Percentiles rank a stretch among this genome's conserved stretches.
phyloP scores from a whole-genome alignment of 441 rosid species.

The Viola pubescens region DNA sequence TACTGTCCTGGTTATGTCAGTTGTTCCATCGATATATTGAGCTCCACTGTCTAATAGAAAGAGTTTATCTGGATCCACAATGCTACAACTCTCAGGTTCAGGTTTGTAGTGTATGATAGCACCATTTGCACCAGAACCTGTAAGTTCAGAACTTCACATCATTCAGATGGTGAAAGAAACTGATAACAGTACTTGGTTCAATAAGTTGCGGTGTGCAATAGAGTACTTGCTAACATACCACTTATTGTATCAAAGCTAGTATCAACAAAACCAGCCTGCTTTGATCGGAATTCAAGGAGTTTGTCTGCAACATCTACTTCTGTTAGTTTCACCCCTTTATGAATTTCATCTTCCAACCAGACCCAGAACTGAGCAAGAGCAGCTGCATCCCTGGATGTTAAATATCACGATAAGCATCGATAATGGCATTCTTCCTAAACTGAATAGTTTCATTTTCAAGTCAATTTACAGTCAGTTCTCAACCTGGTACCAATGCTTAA shows the following conservation, averaged over 20 bases:
- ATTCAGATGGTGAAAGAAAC: slow-evolving; percentile 11
- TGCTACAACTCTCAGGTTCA: slow-evolving; percentile 74
- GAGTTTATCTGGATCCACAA: slow-evolving; percentile 62
- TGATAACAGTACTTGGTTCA: slow-evolving; percentile 1
- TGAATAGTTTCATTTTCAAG: too few relatives aligned
- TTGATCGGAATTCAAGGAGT: slow-evolving; percentile 79
- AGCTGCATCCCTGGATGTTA: slow-evolving; percentile 79
- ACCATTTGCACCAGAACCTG: slow-evolving; percentile 96
- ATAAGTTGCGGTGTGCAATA: slow-evolving; percentile 7
- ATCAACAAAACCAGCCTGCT: slow-evolving; percentile 78
- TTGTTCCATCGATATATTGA: slow-evolving; percentile 92
- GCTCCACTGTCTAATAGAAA: slow-evolving; percentile 95
- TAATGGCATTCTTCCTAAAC: too few relatives aligned
- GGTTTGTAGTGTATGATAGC: slow-evolving; percentile 94
- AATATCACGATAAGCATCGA: slow-evolving; percentile 4
- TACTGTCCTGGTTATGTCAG: slow-evolving; percentile 93
- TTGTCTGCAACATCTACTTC: slow-evolving; percentile 87
- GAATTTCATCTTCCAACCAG: slow-evolving; percentile 87
- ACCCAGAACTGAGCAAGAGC: slow-evolving; percentile 88
- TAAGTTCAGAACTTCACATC: slow-evolving; percentile 19
- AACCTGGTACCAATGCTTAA: not conserved
- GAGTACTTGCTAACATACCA: slow-evolving; percentile 41
- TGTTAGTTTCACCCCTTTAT: slow-evolving; percentile 49
- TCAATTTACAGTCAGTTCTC: not conserved
- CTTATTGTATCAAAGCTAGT: slow-evolving; percentile 97